Percentiles rank a stretch among this genome's conserved stretches.
These are phyloP conservation scores for Penicillium salamii DNA, from an alignment of 495 filamentous ascomycete genomes.

Conservation along the genomic window DNA sequence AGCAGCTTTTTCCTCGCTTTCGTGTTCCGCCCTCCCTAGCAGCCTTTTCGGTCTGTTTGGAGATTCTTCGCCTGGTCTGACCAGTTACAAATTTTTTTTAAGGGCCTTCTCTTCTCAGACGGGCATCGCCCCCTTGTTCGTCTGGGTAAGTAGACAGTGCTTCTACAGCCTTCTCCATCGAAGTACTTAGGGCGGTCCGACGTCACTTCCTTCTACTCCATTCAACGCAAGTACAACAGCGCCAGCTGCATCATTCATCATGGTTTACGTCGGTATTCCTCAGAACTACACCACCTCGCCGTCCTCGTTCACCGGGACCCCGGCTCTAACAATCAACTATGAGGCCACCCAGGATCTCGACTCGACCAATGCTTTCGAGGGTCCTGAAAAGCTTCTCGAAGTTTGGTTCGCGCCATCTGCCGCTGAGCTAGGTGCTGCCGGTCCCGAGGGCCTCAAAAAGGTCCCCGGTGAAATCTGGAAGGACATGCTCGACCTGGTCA, in stretches of 20 bases:
- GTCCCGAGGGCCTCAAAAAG: slow-evolving; percentile 78
- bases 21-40: slow-evolving; percentile 88
- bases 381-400: slow-evolving; percentile 96
- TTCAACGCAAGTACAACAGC: slow-evolving; percentile 16
- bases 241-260: slow-evolving; percentile 40
- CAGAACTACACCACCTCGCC: slow-evolving; percentile 76
- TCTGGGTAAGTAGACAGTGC: slow-evolving; percentile 74
- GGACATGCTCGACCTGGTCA: slow-evolving; percentile 94
- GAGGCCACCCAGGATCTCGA: slow-evolving; percentile 92
- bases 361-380: slow-evolving; percentile 96
- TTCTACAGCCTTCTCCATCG: slow-evolving; percentile 46
- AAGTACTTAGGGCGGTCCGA: slow-evolving; percentile 24
- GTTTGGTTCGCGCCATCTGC: slow-evolving; percentile 94
- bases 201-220: slow-evolving; percentile 23
- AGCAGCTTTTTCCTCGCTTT: slow-evolving; percentile 72
- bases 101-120: slow-evolving; percentile 96
- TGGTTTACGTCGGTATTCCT: slow-evolving; percentile 80
- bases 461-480: slow-evolving; percentile 86
- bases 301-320: slow-evolving; percentile 71
- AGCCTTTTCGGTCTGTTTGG: slow-evolving; percentile 40
- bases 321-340: slow-evolving; percentile 93
- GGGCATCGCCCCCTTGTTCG: slow-evolving; percentile 79
- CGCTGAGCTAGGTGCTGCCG: slow-evolving; percentile 65
- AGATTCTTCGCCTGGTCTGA: slow-evolving; percentile 56
- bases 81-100: slow-evolving; percentile 55